These are phyloP conservation scores for Margaritispora aquatica DNA, from an alignment of 495 filamentous ascomycete genomes.

Conservation along the genomic window DNA sequence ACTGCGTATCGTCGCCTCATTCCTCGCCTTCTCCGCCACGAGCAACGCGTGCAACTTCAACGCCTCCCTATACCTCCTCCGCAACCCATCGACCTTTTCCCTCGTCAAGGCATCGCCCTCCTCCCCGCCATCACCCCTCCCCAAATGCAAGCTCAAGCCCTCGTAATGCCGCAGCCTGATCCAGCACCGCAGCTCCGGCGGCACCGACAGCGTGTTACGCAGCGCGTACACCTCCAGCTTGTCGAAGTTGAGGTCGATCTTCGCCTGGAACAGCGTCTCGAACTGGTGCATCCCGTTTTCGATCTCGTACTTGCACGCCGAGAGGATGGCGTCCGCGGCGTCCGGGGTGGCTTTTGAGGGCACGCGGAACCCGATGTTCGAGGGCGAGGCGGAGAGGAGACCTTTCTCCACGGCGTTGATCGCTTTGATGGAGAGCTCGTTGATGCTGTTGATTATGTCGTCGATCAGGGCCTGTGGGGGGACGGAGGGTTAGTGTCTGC, in stretches of 20 bases:
- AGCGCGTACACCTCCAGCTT: constrained; percentile 78
- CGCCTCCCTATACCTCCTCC: constrained; percentile 74
- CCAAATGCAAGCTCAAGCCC: constrained; percentile 32
- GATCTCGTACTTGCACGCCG: constrained; percentile 64
- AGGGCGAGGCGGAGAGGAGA: constrained; percentile 63
- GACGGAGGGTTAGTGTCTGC: background rate
- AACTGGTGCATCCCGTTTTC: constrained; percentile 87
- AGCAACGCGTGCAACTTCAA: constrained; percentile 71
- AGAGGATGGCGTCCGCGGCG: constrained; percentile 22
- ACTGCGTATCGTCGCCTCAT: constrained; percentile 62
- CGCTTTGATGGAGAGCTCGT: constrained; percentile 79
- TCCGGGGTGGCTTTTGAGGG: constrained; percentile 44
- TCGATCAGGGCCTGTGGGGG: constrained; percentile 73
- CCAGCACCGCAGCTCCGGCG: constrained; percentile 65
- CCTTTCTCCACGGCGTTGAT: constrained; percentile 78
- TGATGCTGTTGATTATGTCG: constrained; percentile 95
- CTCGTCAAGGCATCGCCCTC: constrained; percentile 42
- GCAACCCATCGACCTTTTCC: constrained; percentile 61
- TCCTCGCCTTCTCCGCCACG: constrained; percentile 66
- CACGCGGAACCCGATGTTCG: constrained; percentile 65
- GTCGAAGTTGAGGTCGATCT: constrained; percentile 74
- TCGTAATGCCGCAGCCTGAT: constrained; percentile 83
- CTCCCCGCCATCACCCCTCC: too few relatives aligned
- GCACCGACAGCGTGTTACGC: constrained; percentile 80
- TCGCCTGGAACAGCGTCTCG: constrained; percentile 84